A percentile compares a stretch with the other conserved stretches of the same genome.
phyloP scores from a whole-genome alignment of 2,329 filamentous ascomycete species.

The Pleomassaria siparia region DNA sequence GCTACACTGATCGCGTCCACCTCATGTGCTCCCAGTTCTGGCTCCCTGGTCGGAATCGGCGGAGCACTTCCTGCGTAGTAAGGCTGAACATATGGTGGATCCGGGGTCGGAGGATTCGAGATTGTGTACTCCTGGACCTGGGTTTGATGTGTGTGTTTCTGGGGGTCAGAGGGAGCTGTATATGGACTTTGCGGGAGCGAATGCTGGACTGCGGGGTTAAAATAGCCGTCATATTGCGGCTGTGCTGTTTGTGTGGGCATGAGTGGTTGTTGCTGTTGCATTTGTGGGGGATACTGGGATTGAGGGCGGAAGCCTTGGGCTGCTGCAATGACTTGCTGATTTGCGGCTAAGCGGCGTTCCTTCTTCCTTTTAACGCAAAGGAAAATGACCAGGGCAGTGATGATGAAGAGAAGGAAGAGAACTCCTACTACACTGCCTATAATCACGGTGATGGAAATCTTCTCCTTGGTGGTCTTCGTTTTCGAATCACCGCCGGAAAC shows the following conservation, averaged over 20 bases:
- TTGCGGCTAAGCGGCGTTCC: constrained; percentile 17
- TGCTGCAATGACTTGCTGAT: constrained; percentile 16
- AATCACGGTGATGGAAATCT: constrained; percentile 20
- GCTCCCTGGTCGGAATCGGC: constrained; percentile 10
- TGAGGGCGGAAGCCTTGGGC: constrained; percentile 18
- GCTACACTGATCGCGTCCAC: constrained; percentile 20
- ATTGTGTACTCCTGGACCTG: constrained; percentile 23
- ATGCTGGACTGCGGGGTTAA: constrained; percentile 3
- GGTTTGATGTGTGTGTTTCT: constrained; percentile 20
- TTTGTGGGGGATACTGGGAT: constrained; percentile 14
- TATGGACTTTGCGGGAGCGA: constrained; percentile 5
- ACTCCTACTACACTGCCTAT: constrained; percentile 22
- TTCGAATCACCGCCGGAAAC: background rate
- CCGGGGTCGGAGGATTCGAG: constrained; percentile 25
- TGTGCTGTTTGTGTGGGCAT: constrained; percentile 1
- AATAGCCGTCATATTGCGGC: constrained; percentile 6
- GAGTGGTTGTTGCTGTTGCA: constrained; percentile 4
- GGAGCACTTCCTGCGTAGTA: constrained; percentile 12
- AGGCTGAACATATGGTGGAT: constrained; percentile 25
- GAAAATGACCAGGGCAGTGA: constrained; percentile 20
- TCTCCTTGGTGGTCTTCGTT: constrained; percentile 14
- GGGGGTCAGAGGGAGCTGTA: background rate
- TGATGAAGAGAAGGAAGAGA: constrained; percentile 18
- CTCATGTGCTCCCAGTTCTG: constrained; percentile 16
- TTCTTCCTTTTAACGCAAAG: constrained; percentile 24